phyloP scores from a whole-genome alignment of 2,329 filamentous ascomycete species.

The Fusarium clavum region DNA sequence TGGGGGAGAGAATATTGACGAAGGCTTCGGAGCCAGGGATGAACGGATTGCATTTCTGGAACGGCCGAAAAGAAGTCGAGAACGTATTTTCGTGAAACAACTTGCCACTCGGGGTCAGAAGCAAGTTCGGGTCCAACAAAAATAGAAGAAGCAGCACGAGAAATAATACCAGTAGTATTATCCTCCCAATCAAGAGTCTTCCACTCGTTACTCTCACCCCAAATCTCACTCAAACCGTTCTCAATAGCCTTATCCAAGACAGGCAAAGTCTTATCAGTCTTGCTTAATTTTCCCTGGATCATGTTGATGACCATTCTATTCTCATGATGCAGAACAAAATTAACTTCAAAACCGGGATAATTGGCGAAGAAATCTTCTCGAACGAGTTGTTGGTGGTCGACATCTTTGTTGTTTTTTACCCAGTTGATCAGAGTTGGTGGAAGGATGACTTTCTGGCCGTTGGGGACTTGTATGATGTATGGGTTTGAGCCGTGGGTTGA shows the following conservation, averaged over 20 bases:
- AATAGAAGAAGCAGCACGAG: neutral
- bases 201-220: neutral
- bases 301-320: slow-evolving; percentile 1
- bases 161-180: neutral
- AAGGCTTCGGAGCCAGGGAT: neutral
- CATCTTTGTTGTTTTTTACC: neutral
- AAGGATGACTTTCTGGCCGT: neutral
- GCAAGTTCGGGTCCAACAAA: neutral
- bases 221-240: accelerated
- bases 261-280: neutral
- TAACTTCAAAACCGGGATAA: neutral
- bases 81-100: neutral
- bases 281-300: neutral
- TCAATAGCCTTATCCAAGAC: neutral
- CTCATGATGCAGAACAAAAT: neutral
- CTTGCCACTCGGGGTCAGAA: neutral
- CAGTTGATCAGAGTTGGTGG: neutral
- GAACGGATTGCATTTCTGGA: neutral
- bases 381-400: neutral
- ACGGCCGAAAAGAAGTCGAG: neutral
- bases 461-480: neutral
- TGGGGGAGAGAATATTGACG: neutral
- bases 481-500: neutral
- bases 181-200: neutral
- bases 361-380: slow-evolving; percentile 2